These are phyloP conservation scores for Nemania sp. DNA, from an alignment of 2,329 filamentous ascomycete genomes.

Conservation along the genomic window DNA sequence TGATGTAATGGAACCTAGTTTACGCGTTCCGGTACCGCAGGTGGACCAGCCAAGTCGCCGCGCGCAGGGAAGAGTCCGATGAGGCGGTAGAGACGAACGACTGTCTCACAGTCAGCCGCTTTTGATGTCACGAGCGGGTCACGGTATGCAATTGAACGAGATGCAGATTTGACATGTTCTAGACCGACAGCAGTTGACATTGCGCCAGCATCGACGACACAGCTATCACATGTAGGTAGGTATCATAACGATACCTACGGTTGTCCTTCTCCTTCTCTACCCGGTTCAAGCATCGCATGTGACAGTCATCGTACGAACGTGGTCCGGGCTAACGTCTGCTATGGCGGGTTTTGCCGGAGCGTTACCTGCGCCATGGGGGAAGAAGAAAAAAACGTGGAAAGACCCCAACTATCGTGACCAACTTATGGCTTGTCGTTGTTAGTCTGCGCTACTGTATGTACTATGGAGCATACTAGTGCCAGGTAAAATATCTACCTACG, in stretches of 20 bases:
- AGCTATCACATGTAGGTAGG: constrained; percentile 1
- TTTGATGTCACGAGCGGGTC: not conserved
- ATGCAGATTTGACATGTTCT: constrained; percentile 1
- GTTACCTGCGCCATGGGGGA: not conserved
- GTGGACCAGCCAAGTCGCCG: not conserved
- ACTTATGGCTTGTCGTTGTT: constrained; percentile 7
- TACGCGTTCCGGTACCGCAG: not conserved
- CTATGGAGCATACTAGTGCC: not conserved
- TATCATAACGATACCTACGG: not conserved
- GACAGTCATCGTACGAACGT: constrained; percentile 23
- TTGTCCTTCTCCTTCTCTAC: constrained; percentile 11
- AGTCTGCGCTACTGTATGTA: constrained; percentile 7
- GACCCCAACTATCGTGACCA: not conserved
- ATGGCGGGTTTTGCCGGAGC: constrained; percentile 13
- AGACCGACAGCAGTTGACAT: not conserved
- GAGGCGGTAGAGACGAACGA: not conserved
- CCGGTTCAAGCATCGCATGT: constrained; percentile 18
- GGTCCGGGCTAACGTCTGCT: constrained; percentile 8
- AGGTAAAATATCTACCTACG: not conserved
- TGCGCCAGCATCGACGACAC: constrained; percentile 1
- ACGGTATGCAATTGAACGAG: not conserved
- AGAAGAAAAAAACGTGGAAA: constrained; percentile 13
- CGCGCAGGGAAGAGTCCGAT: not conserved
- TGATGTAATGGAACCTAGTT: not conserved
- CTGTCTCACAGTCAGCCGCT: not conserved